Conservation (phyloP, 441 rosid species). For the Jatropha multifida region DNA sequence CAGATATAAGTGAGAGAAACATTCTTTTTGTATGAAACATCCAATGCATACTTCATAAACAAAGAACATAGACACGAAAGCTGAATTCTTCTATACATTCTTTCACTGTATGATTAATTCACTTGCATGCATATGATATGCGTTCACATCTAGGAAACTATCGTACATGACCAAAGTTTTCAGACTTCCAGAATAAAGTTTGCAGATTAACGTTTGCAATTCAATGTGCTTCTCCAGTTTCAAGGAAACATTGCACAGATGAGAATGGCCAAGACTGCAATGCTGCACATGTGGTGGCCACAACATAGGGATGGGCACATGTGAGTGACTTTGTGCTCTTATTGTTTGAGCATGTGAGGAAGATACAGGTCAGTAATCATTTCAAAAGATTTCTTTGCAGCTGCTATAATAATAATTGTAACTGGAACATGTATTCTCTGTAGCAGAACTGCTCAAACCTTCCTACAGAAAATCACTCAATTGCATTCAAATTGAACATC, state of each 20-base stretch:
- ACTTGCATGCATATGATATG: background rate
- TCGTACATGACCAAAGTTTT: background rate
- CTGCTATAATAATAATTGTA: background rate
- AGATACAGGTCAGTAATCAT: background rate
- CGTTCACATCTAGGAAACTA: background rate
- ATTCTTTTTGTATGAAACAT: background rate
- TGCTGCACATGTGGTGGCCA: conserved; percentile 15
- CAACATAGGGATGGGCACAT: conserved; percentile 16
- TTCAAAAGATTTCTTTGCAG: conserved; percentile 7
- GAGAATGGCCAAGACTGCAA: conserved; percentile 9
- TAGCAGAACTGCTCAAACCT: background rate
- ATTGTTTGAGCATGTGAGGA: conserved; percentile 6
- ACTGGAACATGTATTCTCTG: background rate
- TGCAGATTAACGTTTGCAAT: background rate
- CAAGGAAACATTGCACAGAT: conserved; percentile 2
- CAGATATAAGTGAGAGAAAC: background rate
- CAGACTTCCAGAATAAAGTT: background rate
- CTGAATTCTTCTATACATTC: background rate
- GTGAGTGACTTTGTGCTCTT: conserved; percentile 9
- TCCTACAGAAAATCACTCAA: background rate
- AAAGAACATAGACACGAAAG: background rate
- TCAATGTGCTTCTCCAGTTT: background rate
- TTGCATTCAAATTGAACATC: background rate
- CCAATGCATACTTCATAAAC: background rate
- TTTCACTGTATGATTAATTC: background rate